A percentile compares a stretch with the other conserved stretches of the same genome.
phyloP scores from a whole-genome alignment of 306 rosid genomes.

The Rubus idaeus region DNA sequence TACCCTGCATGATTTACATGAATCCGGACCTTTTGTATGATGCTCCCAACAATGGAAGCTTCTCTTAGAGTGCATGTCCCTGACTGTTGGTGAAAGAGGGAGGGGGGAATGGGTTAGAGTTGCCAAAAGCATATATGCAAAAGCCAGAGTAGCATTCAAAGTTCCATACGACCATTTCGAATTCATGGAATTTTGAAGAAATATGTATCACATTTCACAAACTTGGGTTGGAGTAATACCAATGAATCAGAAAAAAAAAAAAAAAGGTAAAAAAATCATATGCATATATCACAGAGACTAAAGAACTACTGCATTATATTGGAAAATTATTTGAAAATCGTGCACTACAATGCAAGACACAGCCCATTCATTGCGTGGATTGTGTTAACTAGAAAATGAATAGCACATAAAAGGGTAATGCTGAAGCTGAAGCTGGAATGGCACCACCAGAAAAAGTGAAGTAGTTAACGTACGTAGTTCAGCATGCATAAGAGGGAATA shows the following conservation, averaged over 20 bases:
- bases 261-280: no score
- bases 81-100: constrained; percentile 58
- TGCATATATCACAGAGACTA: no score
- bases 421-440: neutral
- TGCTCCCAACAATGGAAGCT: constrained; percentile 87
- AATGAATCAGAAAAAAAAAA: no score
- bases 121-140: neutral
- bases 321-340: neutral
- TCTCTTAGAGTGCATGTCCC: constrained; percentile 81
- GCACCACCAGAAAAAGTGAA: neutral
- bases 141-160: neutral
- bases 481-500: neutral
- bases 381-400: no score
- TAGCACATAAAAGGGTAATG: no score
- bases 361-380: neutral
- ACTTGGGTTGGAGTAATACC: no score
- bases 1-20: constrained; percentile 91
- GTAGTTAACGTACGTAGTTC: neutral
- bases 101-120: neutral
- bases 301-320: no score
- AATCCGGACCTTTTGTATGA: constrained; percentile 73
- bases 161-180: no score
- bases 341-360: neutral
- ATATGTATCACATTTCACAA: no score
- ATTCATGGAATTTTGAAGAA: no score